phyloP scores from a whole-genome alignment of 164 flowering plant species.

The grape (Vitis vinifera) region DNA sequence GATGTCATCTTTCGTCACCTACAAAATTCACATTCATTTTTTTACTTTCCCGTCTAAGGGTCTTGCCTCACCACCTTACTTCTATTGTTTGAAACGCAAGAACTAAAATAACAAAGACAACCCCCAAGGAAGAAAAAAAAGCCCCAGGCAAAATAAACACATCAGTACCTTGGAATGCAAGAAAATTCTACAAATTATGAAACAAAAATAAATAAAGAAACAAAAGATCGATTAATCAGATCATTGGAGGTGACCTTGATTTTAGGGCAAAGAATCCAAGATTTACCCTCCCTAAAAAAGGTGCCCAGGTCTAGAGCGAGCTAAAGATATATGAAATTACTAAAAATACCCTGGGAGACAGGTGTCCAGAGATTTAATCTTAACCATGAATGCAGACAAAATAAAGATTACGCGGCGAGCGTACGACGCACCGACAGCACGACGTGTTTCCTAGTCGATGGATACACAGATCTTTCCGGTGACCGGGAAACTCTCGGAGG shows the following conservation, averaged over 20 bases:
- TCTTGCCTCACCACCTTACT: not conserved
- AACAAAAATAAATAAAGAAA: not conserved
- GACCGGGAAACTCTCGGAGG: not conserved
- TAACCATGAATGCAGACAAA: not conserved
- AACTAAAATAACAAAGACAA: slow-evolving; percentile 2
- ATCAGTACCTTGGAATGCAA: slow-evolving; percentile 12
- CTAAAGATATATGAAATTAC: too few relatives aligned
- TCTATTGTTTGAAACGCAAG: not conserved
- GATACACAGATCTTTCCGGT: not conserved
- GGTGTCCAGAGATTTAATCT: not conserved
- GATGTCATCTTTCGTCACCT: slow-evolving; percentile 73
- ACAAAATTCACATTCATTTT: slow-evolving; percentile 28
- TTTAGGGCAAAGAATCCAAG: too few relatives aligned
- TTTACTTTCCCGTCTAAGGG: not conserved
- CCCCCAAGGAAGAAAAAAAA: not conserved
- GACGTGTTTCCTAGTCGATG: too few relatives aligned
- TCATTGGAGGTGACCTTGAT: too few relatives aligned
- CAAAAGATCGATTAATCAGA: too few relatives aligned
- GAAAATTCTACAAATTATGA: not conserved
- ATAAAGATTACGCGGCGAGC: slow-evolving; percentile 17
- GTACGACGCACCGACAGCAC: not conserved
- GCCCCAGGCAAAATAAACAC: slow-evolving; percentile 2
- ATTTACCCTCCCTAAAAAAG: too few relatives aligned
- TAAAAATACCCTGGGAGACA: not conserved
- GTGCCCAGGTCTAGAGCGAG: too few relatives aligned